Percentiles rank a stretch among this genome's conserved stretches.
Evolutionary conservation across 2,329 filamentous ascomycete genomes (phyloP).

Genomic region (Penicillium corylophilum): DNA sequence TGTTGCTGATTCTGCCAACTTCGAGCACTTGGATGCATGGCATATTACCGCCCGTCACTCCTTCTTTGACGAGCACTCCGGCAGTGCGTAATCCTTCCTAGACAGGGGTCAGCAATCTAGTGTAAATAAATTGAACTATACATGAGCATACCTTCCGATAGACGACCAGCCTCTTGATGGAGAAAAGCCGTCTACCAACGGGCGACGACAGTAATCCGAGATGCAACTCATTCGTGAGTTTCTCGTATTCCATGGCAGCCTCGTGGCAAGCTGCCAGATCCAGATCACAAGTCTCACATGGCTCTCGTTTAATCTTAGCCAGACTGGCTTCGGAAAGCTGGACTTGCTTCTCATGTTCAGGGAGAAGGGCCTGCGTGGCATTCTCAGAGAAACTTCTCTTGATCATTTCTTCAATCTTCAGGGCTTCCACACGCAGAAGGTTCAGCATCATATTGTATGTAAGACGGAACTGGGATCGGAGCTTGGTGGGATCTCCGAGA

Average conservation of each 20-base stretch:
- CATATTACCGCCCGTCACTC: slow-evolving; percentile 63
- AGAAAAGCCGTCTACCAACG: slow-evolving; percentile 76
- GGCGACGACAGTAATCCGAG: slow-evolving; percentile 74
- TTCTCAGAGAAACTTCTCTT: slow-evolving; percentile 99
- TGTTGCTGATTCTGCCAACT: slow-evolving; percentile 66
- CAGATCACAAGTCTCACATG: slow-evolving; percentile 76
- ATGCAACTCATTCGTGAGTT: slow-evolving; percentile 78
- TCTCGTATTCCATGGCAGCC: slow-evolving; percentile 75
- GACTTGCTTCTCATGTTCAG: slow-evolving; percentile 93
- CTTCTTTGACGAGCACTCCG: slow-evolving; percentile 77
- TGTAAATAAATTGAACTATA: background rate
- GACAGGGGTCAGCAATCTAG: slow-evolving; percentile 19
- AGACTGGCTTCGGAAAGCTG: slow-evolving; percentile 88
- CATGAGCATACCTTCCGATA: slow-evolving; percentile 61
- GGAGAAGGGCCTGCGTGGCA: slow-evolving; percentile 88
- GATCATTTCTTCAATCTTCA: slow-evolving; percentile 99
- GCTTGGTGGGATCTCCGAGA: slow-evolving; percentile 88
- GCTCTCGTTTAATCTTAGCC: slow-evolving; percentile 81
- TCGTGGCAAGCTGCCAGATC: slow-evolving; percentile 79
- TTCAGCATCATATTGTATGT: slow-evolving; percentile 99
- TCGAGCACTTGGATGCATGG: slow-evolving; percentile 77
- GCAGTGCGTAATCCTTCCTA: slow-evolving; percentile 77
- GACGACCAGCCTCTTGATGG: slow-evolving; percentile 72
- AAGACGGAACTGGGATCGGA: slow-evolving; percentile 91
- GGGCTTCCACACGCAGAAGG: slow-evolving; percentile 85